phyloP scores from a whole-genome alignment of 208 protist genomes.

The Plasmodiophora brassicae region DNA sequence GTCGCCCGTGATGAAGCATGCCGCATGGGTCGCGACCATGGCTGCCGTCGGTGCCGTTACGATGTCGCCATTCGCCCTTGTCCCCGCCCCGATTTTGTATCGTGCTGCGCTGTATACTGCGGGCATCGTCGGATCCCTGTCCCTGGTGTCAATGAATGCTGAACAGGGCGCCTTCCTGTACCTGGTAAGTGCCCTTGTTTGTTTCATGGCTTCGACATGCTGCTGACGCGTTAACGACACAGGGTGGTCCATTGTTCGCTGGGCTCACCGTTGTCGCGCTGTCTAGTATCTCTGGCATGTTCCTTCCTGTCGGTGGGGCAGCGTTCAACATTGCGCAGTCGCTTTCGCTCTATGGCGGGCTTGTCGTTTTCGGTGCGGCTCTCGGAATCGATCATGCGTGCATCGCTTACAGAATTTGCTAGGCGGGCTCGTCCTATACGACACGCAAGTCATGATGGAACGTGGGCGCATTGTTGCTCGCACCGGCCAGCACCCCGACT shows the following conservation, averaged over 20 bases:
- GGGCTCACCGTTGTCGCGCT: conserved; percentile 12
- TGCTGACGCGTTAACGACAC: not conserved
- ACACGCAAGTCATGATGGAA: not conserved
- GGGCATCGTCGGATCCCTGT: not conserved
- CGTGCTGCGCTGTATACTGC: conserved; percentile 9
- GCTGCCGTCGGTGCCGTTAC: not conserved
- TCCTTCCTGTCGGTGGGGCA: not conserved
- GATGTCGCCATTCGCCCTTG: not conserved
- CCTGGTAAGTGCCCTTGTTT: not conserved
- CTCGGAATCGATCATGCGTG: not conserved
- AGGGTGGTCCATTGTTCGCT: conserved; percentile 19
- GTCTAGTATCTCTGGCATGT: not conserved
- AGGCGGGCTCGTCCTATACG: conserved; percentile 3
- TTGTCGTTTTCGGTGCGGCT: not conserved
- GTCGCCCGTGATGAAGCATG: not conserved
- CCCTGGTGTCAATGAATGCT: not conserved
- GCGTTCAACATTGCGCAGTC: not conserved
- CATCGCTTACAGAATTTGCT: not conserved
- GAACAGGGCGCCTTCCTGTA: not conserved
- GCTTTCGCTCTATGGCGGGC: not conserved
- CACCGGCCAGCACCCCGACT: not conserved
- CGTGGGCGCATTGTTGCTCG: too few species aligned
- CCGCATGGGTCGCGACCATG: not conserved
- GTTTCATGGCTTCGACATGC: not conserved
- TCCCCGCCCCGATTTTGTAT: not conserved